Conservation (phyloP, 441 rosid genomes). For the Pelargonium fulgidum region DNA sequence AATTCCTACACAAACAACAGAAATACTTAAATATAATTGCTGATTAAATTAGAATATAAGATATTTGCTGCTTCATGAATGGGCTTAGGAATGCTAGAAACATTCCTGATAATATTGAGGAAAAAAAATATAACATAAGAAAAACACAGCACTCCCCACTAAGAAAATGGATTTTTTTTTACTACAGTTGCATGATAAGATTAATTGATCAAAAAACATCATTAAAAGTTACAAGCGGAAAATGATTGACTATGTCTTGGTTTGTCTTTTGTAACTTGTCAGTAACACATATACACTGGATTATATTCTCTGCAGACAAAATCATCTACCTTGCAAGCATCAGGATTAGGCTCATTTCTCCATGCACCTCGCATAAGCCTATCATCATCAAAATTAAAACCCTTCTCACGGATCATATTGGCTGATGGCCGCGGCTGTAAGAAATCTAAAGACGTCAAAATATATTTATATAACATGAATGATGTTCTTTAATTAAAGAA, state of each 20-base stretch:
- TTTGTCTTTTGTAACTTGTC: neutral
- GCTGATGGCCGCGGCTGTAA: conserved; percentile 46
- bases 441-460: neutral
- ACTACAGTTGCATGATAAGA: neutral
- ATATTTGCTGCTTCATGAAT: conserved; percentile 2
- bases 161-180: neutral
- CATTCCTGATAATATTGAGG: too few species aligned
- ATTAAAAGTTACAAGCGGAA: neutral
- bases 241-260: neutral
- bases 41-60: conserved; percentile 1
- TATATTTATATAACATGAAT: neutral
- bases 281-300: neutral
- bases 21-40: conserved; percentile 9
- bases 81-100: neutral
- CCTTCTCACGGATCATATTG: conserved; percentile 61
- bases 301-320: conserved; percentile 17
- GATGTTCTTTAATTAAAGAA: too few species aligned
- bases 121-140: too few species aligned
- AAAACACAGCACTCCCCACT: neutral
- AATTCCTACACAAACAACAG: conserved; percentile 57
- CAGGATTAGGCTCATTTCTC: conserved; percentile 72
- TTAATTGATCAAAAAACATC: neutral
- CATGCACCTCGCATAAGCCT: conserved; percentile 83
- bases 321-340: conserved; percentile 59
- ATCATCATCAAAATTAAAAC: conserved; percentile 93